Conservation (phyloP, 108 stramenopile genomes). For the Discostella stelligeroides region DNA sequence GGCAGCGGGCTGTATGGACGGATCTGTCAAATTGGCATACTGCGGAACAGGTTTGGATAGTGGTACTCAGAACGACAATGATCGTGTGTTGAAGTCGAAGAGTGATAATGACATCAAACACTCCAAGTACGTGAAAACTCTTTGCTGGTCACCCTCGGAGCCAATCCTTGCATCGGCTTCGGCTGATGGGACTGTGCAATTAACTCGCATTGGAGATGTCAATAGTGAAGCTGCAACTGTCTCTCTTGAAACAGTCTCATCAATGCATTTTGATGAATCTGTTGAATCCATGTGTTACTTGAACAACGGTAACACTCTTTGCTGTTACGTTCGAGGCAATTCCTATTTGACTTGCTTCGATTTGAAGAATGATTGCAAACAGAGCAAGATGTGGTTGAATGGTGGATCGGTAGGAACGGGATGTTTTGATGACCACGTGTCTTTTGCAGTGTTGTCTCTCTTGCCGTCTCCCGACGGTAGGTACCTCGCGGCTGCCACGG, state of each 20-base stretch:
- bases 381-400: slow-evolving; percentile 69
- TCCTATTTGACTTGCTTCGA: slow-evolving; percentile 74
- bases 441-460: slow-evolving; percentile 81
- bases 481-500: slow-evolving; percentile 81
- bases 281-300: slow-evolving; percentile 78
- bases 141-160: slow-evolving; percentile 69
- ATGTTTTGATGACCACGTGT: slow-evolving; percentile 83
- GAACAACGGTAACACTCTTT: slow-evolving; percentile 58
- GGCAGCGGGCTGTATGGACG: slow-evolving; percentile 82
- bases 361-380: slow-evolving; percentile 55
- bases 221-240: slow-evolving; percentile 15
- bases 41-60: slow-evolving; percentile 40
- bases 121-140: slow-evolving; percentile 66
- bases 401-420: slow-evolving; percentile 50
- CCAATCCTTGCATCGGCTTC: slow-evolving; percentile 74
- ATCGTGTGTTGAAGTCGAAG: slow-evolving; percentile 22
- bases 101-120: slow-evolving; percentile 56
- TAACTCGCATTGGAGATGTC: slow-evolving; percentile 55
- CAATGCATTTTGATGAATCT: slow-evolving; percentile 64
- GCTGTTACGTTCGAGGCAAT: slow-evolving; percentile 76
- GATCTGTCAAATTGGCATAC: slow-evolving; percentile 58
- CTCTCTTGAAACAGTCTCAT: slow-evolving; percentile 43
- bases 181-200: slow-evolving; percentile 76
- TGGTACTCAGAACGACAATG: background rate
- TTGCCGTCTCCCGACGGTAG: slow-evolving; percentile 53